These are phyloP conservation scores for Colletotrichum gloeosporioides DNA, from an alignment of 2,329 filamentous ascomycete species.

Conservation along the genomic window DNA sequence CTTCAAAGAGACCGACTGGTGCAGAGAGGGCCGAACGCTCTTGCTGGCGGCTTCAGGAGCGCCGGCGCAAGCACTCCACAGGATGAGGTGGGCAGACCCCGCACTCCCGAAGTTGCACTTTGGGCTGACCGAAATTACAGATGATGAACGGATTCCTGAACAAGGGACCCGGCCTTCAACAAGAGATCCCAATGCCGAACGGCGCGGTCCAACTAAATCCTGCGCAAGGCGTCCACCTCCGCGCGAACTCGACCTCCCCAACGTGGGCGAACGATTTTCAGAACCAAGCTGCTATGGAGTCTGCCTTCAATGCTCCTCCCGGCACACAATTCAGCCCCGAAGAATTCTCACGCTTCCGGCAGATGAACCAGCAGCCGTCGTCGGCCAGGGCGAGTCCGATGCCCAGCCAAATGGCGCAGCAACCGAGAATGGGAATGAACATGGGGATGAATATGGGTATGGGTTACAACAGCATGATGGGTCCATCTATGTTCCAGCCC, in stretches of 20 bases:
- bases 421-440: conserved; percentile 54
- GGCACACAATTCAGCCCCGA: conserved; percentile 75
- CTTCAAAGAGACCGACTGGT: conserved; percentile 89
- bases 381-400: conserved; percentile 62
- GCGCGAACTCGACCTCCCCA: conserved; percentile 59
- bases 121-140: conserved; percentile 47
- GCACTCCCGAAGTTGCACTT: background rate
- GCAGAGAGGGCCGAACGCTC: conserved; percentile 72
- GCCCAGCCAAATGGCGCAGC: conserved; percentile 57
- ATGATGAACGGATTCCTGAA: conserved; percentile 95
- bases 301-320: conserved; percentile 66
- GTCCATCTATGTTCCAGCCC: conserved; percentile 58
- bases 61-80: conserved; percentile 71
- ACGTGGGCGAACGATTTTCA: conserved; percentile 60
- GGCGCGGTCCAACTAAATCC: conserved; percentile 53
- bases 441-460: conserved; percentile 59
- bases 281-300: conserved; percentile 72
- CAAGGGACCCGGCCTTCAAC: conserved; percentile 67
- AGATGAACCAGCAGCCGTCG: conserved; percentile 65
- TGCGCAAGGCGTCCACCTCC: conserved; percentile 56
- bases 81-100: conserved; percentile 64
- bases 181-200: conserved; percentile 59
- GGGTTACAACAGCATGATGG: conserved; percentile 62
- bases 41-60: conserved; percentile 80
- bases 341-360: conserved; percentile 88